Percentiles rank a stretch among this genome's conserved stretches.
phyloP scores from a whole-genome alignment of 768 basidiomycete genomes.

The Hydnum rufescens region DNA sequence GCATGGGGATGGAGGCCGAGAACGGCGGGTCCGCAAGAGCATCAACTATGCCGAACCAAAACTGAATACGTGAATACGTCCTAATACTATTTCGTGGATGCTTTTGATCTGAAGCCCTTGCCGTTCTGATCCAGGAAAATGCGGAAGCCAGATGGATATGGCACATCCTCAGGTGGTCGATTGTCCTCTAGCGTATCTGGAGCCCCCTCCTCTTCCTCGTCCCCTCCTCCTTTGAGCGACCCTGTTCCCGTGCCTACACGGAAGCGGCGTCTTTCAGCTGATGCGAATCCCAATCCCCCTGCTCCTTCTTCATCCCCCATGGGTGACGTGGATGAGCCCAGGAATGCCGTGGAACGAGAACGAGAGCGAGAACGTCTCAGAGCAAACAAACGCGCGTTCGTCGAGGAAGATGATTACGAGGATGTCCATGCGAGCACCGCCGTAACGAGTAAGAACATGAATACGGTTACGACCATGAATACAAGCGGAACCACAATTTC shows the following conservation, averaged over 20 bases:
- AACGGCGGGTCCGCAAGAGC: conserved; percentile 36
- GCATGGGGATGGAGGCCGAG: not conserved
- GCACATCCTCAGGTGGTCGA: not conserved
- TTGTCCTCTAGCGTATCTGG: not conserved
- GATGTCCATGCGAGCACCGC: too few species aligned
- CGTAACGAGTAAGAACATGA: too few species aligned
- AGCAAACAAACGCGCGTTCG: too few species aligned
- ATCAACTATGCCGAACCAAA: conserved; percentile 79
- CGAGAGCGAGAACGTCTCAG: not conserved
- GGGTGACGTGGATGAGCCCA: not conserved
- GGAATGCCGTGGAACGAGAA: not conserved
- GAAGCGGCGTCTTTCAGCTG: not conserved
- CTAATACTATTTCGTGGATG: not conserved
- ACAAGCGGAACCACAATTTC: too few species aligned
- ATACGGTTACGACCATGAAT: too few species aligned
- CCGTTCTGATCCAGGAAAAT: conserved; percentile 40
- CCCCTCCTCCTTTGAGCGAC: not conserved
- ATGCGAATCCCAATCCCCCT: not conserved
- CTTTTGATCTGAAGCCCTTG: conserved; percentile 4
- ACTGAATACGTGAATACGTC: conserved; percentile 44
- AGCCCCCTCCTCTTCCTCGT: not conserved
- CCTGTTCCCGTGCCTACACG: not conserved
- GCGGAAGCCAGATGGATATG: conserved; percentile 49
- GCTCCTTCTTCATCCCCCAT: not conserved
- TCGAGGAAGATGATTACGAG: too few species aligned